Evolutionary conservation across 495 filamentous ascomycete genomes (phyloP).

Genomic region (Hamigera avellanea): DNA sequence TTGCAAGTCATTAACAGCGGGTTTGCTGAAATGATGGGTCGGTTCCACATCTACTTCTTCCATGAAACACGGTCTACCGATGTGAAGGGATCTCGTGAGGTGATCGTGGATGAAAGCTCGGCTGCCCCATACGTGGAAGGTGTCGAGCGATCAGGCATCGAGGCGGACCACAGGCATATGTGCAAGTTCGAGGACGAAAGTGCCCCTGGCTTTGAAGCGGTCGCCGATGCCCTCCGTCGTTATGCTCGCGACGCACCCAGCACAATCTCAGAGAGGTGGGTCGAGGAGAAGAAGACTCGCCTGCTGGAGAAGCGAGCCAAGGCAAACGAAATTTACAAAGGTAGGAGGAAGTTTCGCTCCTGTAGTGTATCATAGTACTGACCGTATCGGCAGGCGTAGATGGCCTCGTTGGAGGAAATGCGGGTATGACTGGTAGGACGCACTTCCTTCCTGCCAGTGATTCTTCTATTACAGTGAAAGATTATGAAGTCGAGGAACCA

Average conservation of each 20-base stretch:
- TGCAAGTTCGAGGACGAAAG: conserved; percentile 69
- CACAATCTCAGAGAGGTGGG: conserved; percentile 50
- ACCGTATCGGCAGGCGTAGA: conserved; percentile 11
- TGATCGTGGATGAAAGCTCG: conserved; percentile 65
- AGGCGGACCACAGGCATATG: conserved; percentile 79
- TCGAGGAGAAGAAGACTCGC: conserved; percentile 46
- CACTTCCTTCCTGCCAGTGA: conserved; percentile 17
- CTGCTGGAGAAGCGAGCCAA: conserved; percentile 25
- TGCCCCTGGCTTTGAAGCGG: conserved; percentile 61
- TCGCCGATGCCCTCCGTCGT: conserved; percentile 58
- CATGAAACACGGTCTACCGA: conserved; percentile 62
- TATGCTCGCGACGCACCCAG: conserved; percentile 52
- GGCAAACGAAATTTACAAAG: conserved; percentile 26
- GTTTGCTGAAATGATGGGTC: conserved; percentile 61
- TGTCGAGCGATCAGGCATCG: conserved; percentile 66
- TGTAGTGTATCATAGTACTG: conserved; percentile 1
- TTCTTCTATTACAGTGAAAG: conserved; percentile 19
- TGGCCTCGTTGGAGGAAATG: conserved; percentile 12
- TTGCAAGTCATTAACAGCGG: conserved; percentile 69
- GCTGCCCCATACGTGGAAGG: conserved; percentile 65
- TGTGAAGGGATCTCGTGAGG: conserved; percentile 44
- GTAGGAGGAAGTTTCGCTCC: conserved; percentile 6
- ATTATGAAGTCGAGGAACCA: conserved; percentile 33
- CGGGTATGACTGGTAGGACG: conserved; percentile 20
- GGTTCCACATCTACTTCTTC: conserved; percentile 62